phyloP scores from a whole-genome alignment of 805 yeast species.

The Yarrowia hollandica region DNA sequence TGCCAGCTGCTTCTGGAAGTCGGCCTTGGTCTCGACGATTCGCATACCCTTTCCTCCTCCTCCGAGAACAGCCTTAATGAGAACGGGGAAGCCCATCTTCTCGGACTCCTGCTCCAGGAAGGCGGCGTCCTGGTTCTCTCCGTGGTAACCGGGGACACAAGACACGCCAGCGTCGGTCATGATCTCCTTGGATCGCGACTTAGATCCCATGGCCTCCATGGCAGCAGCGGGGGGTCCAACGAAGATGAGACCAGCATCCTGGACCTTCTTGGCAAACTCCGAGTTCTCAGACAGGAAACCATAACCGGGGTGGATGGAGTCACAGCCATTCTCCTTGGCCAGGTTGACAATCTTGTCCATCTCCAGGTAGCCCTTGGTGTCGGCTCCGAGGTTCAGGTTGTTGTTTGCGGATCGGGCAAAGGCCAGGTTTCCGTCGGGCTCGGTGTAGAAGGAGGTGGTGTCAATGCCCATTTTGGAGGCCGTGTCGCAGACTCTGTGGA shows the following conservation, averaged over 20 bases:
- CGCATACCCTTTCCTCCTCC: conserved; percentile 63
- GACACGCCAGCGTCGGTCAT: conserved; percentile 42
- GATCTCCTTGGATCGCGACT: conserved; percentile 40
- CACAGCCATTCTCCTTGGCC: conserved; percentile 52
- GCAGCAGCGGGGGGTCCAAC: conserved; percentile 42
- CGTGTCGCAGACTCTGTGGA: conserved; percentile 38
- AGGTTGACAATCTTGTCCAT: conserved; percentile 52
- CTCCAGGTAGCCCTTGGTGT: conserved; percentile 40
- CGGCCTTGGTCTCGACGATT: conserved; percentile 50
- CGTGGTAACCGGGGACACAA: conserved; percentile 42
- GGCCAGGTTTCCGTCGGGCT: conserved; percentile 38
- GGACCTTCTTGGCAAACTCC: conserved; percentile 39
- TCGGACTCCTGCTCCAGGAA: conserved; percentile 37
- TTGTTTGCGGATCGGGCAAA: conserved; percentile 35
- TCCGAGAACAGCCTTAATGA: conserved; percentile 59
- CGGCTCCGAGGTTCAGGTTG: conserved; percentile 36
- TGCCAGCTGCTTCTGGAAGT: conserved; percentile 51
- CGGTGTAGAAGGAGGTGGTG: conserved; percentile 40
- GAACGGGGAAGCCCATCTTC: conserved; percentile 50
- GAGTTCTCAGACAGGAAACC: conserved; percentile 54
- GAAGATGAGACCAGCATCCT: conserved; percentile 40
- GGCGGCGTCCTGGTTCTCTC: conserved; percentile 38
- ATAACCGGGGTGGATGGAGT: conserved; percentile 59
- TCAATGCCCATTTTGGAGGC: conserved; percentile 40
- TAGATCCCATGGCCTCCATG: conserved; percentile 43